phyloP scores from a whole-genome alignment of 2,329 filamentous ascomycete species.

The Verticillium dahliae region DNA sequence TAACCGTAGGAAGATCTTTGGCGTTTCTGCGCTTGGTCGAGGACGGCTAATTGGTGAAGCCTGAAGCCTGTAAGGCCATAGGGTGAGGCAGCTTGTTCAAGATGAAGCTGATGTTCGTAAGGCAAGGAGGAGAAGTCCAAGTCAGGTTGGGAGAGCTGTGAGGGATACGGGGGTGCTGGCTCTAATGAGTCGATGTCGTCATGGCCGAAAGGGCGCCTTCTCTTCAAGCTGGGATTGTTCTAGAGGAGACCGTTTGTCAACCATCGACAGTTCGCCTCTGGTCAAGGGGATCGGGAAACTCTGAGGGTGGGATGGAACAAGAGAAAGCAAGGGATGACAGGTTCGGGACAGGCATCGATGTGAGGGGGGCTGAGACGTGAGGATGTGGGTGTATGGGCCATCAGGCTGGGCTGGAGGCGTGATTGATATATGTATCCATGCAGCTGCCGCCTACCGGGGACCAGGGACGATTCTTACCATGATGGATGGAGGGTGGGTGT shows the following conservation, averaged over 20 bases:
- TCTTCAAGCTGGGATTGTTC: conserved; percentile 30
- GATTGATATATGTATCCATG: conserved; percentile 34
- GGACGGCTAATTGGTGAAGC: conserved; percentile 17
- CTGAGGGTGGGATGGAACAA: conserved; percentile 17
- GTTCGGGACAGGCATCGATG: neutral
- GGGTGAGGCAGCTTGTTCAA: conserved; percentile 20
- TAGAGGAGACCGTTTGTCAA: conserved; percentile 28
- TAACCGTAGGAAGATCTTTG: conserved; percentile 20
- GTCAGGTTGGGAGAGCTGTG: conserved; percentile 17
- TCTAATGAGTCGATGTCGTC: conserved; percentile 26
- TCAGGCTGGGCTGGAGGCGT: conserved; percentile 1
- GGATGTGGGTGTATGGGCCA: neutral
- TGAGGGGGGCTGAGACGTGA: neutral
- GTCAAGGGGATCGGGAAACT: conserved; percentile 15
- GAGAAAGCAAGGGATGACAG: conserved; percentile 18
- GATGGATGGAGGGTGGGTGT: conserved; percentile 32
- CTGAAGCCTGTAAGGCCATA: conserved; percentile 25
- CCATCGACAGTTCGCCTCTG: conserved; percentile 6
- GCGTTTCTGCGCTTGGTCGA: conserved; percentile 18
- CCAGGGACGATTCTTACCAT: conserved; percentile 40
- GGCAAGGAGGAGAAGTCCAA: conserved; percentile 17
- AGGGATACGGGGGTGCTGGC: conserved; percentile 25
- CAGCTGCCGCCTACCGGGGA: conserved; percentile 33
- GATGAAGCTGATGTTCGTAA: conserved; percentile 16
- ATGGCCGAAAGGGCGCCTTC: conserved; percentile 34